Evolutionary conservation across 1,284 basidiomycete species (phyloP), one percentile per base, ranked within the genome.

Genomic region (Ustilago trichophora): DNA sequence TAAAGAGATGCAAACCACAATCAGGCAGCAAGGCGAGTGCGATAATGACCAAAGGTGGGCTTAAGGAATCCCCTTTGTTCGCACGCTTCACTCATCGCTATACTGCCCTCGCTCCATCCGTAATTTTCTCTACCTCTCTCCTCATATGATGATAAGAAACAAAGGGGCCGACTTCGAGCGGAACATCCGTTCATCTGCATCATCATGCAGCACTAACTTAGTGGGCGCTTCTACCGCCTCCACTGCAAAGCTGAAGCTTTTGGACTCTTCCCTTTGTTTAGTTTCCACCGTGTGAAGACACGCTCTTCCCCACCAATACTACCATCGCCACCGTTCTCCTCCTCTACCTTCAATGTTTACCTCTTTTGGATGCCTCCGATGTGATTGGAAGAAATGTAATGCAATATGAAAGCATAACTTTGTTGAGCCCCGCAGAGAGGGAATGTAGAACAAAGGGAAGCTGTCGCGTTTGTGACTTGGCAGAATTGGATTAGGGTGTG

Each of bases 401-500:
- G 27, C 29, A n/a, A 24, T 2, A 22, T 22, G 10, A 34, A 35
- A 12, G 26, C 13, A 26, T n/a, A 40, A 24, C 26, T 7, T 8
- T 16, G 18, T 24, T 21, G 10, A 19, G n/a, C n/a, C n/a, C n/a
- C n/a, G n/a, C n/a, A 16, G 29, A 40, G 21, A 21, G 21, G 26
- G 7, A 33, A 21, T 10, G 19, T 21, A n/a, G 46, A 52, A 56
- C 53, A 57, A 64, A 64, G 53, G 45, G 59, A 15, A 24, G n/a
- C 38, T 15, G 29, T 21, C 16, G 16, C 19, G 27, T 24, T 8
- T 37, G 38, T n/a, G 31, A 18, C 10, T 31, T 24, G 9, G 60
- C 60, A 45, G 40, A 52, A 16, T 56, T 64, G 40, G 60, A 64
- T 63, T 63, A 63, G 59, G 43, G 15, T 64, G 49, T 64, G 60